A percentile compares a stretch with the other conserved stretches of the same genome.
Conservation (phyloP, 192 early-diverging fungal species). For the Rhizophagus sp. region DNA sequence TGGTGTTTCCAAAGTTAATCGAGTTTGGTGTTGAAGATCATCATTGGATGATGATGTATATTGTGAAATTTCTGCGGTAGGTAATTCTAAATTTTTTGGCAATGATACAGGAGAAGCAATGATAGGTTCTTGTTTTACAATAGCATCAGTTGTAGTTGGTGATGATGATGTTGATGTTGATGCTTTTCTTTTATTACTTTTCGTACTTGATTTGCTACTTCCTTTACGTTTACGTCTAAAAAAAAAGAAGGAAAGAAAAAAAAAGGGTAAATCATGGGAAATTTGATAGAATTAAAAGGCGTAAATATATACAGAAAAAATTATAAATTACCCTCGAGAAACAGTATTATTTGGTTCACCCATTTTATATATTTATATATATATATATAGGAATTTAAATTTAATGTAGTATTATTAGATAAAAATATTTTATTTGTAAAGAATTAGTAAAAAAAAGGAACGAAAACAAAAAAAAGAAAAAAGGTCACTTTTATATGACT, state of each 20-base stretch:
- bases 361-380: background rate
- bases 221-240: background rate
- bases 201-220: background rate
- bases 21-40: background rate
- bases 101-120: background rate
- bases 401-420: background rate
- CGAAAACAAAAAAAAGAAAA: background rate
- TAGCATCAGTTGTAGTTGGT: background rate
- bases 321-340: background rate
- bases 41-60: background rate
- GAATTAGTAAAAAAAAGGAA: no score
- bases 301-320: background rate
- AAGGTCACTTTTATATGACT: no score
- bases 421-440: background rate
- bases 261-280: background rate
- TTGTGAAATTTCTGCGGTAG: background rate
- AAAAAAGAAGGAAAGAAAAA: background rate
- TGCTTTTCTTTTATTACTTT: background rate
- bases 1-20: no score
- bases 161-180: background rate
- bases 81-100: background rate
- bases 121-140: background rate
- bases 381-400: no score
- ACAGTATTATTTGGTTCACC: background rate
- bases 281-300: background rate